Percentiles rank a stretch among this genome's conserved stretches.
Evolutionary conservation across 768 basidiomycete genomes (phyloP).

Genomic region (Austroboletus eburneus): DNA sequence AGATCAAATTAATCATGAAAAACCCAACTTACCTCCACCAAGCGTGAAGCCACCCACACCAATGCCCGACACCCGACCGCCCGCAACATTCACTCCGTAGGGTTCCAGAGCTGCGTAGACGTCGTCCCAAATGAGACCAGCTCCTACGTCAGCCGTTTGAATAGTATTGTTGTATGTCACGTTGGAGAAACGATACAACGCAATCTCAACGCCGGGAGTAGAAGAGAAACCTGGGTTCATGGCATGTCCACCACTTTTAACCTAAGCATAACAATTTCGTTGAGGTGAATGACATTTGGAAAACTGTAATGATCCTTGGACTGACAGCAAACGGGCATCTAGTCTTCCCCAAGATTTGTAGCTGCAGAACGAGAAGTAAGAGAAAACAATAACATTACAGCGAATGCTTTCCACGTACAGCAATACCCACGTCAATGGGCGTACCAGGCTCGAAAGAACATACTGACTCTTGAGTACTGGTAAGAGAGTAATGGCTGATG

Average conservation of each 20-base stretch:
- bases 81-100: conserved; percentile 50
- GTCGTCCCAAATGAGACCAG: conserved; percentile 58
- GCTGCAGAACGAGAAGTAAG: conserved; percentile 1
- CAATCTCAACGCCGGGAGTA: conserved; percentile 51
- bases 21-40: conserved; percentile 43
- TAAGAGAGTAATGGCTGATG: conserved; percentile 10
- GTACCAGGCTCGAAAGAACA: conserved; percentile 61
- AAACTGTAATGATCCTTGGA: background rate
- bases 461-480: conserved; percentile 41
- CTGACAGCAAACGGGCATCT: conserved; percentile 28
- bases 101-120: conserved; percentile 51
- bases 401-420: conserved; percentile 30
- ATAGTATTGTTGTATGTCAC: conserved; percentile 33
- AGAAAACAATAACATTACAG: background rate
- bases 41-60: conserved; percentile 56
- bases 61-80: conserved; percentile 49
- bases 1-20: background rate
- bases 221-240: conserved; percentile 55
- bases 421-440: conserved; percentile 44
- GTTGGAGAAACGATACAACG: conserved; percentile 47
- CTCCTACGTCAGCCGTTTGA: conserved; percentile 37
- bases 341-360: conserved; percentile 38
- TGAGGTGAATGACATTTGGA: background rate
- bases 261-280: conserved; percentile 28
- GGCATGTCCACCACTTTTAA: conserved; percentile 63